Evolutionary conservation across 2,329 filamentous ascomycete genomes (phyloP).

Genomic region (Aspergillus caelatus): DNA sequence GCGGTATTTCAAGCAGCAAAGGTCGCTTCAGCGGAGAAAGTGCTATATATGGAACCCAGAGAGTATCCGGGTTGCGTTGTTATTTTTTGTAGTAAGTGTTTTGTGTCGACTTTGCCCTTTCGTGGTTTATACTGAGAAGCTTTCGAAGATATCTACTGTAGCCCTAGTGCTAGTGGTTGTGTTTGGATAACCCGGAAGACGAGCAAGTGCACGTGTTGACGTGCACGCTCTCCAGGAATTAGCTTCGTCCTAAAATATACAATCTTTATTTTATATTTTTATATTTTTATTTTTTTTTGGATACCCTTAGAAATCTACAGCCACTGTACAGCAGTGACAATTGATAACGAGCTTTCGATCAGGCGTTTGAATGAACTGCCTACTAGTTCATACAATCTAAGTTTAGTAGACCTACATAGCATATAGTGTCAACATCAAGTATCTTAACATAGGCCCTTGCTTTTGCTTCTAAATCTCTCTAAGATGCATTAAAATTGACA

Average conservation of each 20-base stretch:
- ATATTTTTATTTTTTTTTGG: not conserved
- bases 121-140: not conserved
- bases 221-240: not conserved
- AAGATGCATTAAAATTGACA: not conserved
- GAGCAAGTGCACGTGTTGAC: not conserved
- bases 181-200: not conserved
- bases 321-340: not conserved
- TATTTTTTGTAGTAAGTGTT: not conserved
- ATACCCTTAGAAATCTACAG: not conserved
- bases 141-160: not conserved
- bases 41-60: constrained; percentile 1
- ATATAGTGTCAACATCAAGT: not conserved
- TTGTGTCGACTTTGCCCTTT: not conserved
- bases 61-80: not conserved
- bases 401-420: not conserved
- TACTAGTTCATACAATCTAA: not conserved
- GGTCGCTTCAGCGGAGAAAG: not conserved
- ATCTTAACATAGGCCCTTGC: too few species aligned
- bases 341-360: not conserved
- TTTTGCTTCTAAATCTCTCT: not conserved
- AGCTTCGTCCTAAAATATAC: not conserved
- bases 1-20: not conserved
- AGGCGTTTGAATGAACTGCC: not conserved
- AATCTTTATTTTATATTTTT: too few species aligned
- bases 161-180: not conserved